A percentile compares a stretch with the other conserved stretches of the same genome.
Evolutionary conservation across 352 stramenopile genomes (phyloP).

Genomic region (Pythium phragmiticola): DNA sequence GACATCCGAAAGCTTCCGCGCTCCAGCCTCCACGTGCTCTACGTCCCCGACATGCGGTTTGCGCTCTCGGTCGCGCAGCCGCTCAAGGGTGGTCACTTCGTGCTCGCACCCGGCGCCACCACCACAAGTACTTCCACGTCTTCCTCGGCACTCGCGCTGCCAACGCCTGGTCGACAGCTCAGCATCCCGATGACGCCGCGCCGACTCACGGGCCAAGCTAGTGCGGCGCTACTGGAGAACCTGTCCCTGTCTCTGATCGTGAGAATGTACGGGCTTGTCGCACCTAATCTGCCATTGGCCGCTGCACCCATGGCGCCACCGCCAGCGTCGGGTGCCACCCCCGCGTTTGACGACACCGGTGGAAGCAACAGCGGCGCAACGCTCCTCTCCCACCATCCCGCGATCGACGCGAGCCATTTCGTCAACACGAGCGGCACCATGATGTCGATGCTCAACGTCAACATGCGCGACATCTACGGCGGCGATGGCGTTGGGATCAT

Average conservation of each 20-base stretch:
- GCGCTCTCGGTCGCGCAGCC: slow-evolving; percentile 32
- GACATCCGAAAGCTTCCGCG: slow-evolving; percentile 23
- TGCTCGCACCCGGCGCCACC: slow-evolving; percentile 12
- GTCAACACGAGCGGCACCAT: slow-evolving; percentile 38
- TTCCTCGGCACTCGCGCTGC: slow-evolving; percentile 29
- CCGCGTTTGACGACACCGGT: slow-evolving; percentile 20
- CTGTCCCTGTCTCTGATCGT: slow-evolving; percentile 73
- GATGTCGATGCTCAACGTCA: slow-evolving; percentile 81
- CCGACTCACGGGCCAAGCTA: slow-evolving; percentile 19
- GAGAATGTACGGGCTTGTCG: slow-evolving; percentile 82
- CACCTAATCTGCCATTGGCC: slow-evolving; percentile 59
- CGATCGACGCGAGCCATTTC: slow-evolving; percentile 68
- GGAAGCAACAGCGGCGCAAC: slow-evolving; percentile 11
- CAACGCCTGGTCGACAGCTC: slow-evolving; percentile 22
- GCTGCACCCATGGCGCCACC: slow-evolving; percentile 35
- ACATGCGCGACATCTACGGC: slow-evolving; percentile 77
- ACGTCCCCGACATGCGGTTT: slow-evolving; percentile 42
- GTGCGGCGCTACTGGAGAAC: slow-evolving; percentile 57
- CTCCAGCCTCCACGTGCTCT: slow-evolving; percentile 31
- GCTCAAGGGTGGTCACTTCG: slow-evolving; percentile 23
- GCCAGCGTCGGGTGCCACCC: slow-evolving; percentile 4
- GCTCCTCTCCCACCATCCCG: slow-evolving; percentile 17
- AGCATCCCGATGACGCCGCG: slow-evolving; percentile 17
- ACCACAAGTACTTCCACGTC: slow-evolving; percentile 13
- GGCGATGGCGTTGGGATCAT: slow-evolving; percentile 60